Conservation (phyloP, 106 monocot genomes). For the Dendrobium nobile region DNA sequence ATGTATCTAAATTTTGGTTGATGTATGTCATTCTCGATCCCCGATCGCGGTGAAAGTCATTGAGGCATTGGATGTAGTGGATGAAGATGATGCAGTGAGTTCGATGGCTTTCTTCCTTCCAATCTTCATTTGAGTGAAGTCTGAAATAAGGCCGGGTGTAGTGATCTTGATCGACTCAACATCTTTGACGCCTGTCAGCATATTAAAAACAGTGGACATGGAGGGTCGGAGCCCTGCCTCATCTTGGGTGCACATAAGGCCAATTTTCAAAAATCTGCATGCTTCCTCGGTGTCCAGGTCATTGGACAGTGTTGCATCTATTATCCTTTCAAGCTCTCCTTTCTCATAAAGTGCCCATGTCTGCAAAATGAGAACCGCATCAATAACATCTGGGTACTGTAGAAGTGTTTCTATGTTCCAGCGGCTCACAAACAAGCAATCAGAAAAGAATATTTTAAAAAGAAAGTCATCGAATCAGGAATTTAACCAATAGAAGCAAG, state of each 20-base stretch:
- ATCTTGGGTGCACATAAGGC: slow-evolving; percentile 65
- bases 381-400: background rate
- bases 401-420: background rate
- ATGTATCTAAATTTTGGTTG: background rate
- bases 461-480: background rate
- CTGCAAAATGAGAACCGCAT: slow-evolving; percentile 14
- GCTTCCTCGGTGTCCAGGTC: slow-evolving; percentile 54
- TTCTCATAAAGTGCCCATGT: slow-evolving; percentile 20
- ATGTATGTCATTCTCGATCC: background rate
- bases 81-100: background rate
- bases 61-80: background rate
- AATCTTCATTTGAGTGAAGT: slow-evolving; percentile 59
- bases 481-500: no score
- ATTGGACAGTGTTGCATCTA: slow-evolving; percentile 37
- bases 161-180: slow-evolving; percentile 25
- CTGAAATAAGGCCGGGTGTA: slow-evolving; percentile 50
- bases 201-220: slow-evolving; percentile 46
- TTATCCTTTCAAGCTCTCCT: slow-evolving; percentile 13
- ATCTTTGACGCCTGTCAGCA: slow-evolving; percentile 30
- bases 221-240: slow-evolving; percentile 37
- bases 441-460: background rate
- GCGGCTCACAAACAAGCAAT: background rate
- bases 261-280: slow-evolving; percentile 48
- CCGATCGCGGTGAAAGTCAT: background rate
- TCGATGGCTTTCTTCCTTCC: background rate